These are phyloP conservation scores for Dictyostelium citrinum DNA, from an alignment of 78 protist species.

Conservation along the genomic window DNA sequence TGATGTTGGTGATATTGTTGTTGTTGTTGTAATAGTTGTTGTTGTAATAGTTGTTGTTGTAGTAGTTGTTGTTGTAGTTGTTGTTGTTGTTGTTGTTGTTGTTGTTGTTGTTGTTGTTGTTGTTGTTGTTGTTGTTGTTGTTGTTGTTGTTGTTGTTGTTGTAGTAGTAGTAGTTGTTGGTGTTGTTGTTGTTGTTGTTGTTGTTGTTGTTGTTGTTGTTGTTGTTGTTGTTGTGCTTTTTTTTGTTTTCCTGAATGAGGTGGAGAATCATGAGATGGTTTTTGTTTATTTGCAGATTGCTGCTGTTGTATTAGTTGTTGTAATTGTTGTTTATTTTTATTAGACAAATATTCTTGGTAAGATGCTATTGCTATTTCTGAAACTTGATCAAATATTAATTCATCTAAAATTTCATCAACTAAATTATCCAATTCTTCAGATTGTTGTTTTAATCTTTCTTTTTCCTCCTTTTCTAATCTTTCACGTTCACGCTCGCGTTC, in stretches of 20 bases:
- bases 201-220: neutral
- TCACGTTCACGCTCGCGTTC: neutral
- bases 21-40: too few species aligned
- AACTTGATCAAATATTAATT: constrained; percentile 22
- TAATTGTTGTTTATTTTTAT: neutral
- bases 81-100: neutral
- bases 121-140: neutral
- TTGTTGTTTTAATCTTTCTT: neutral
- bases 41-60: too few species aligned
- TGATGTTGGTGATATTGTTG: neutral
- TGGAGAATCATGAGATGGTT: neutral
- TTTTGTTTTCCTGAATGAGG: neutral
- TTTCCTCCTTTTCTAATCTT: neutral
- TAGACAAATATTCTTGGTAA: neutral
- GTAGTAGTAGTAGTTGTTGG: neutral
- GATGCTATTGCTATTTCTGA: neutral
- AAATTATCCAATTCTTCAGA: constrained; percentile 1
- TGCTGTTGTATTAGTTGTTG: neutral
- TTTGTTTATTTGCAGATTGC: neutral
- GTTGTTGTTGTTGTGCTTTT: neutral
- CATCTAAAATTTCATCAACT: constrained; percentile 41
- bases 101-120: neutral
- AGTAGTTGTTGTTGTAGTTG: neutral
- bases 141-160: neutral
- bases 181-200: neutral